phyloP scores from a whole-genome alignment of 352 stramenopile genomes.

The Phytopythium vexans region DNA sequence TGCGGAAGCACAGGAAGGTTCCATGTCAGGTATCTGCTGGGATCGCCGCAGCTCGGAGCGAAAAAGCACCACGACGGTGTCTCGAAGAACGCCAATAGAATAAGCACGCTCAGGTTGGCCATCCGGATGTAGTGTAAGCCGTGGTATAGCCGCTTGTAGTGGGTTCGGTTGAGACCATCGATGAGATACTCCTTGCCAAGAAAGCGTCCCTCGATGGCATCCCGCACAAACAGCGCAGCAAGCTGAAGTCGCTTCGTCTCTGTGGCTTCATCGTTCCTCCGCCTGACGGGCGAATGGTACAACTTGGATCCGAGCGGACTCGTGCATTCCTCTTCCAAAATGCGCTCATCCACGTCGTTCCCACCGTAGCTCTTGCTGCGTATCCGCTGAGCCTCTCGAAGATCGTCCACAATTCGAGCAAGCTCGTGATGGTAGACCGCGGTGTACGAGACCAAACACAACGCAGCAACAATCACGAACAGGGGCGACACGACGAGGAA shows the following conservation, averaged over 20 bases:
- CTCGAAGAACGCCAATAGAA: conserved; percentile 52
- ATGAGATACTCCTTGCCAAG: conserved; percentile 47
- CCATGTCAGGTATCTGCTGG: conserved; percentile 23
- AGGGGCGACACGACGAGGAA: conserved; percentile 44
- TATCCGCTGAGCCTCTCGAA: conserved; percentile 12
- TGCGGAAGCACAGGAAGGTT: conserved; percentile 29
- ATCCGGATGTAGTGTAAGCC: conserved; percentile 34
- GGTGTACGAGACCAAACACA: conserved; percentile 18
- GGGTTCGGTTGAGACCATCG: conserved; percentile 36
- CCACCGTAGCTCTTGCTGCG: conserved; percentile 1
- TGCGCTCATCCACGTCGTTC: conserved; percentile 12
- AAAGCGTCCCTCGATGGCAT: conserved; percentile 43
- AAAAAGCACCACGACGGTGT: conserved; percentile 58
- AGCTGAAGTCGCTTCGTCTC: conserved; percentile 27
- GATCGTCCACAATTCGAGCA: conserved; percentile 16
- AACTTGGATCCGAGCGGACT: conserved; percentile 1
- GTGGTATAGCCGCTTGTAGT: conserved; percentile 54
- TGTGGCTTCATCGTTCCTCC: not conserved
- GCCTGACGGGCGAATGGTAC: not conserved
- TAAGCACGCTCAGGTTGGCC: conserved; percentile 42
- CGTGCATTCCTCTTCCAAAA: conserved; percentile 10
- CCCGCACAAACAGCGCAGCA: conserved; percentile 43
- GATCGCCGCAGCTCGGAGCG: conserved; percentile 26
- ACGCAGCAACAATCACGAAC: conserved; percentile 23
- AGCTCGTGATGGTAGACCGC: conserved; percentile 27